Evolutionary conservation across 208 protist genomes (phyloP), one percentile per base, ranked within the genome.

Genomic region (Acanthamoeba lenticulata): DNA sequence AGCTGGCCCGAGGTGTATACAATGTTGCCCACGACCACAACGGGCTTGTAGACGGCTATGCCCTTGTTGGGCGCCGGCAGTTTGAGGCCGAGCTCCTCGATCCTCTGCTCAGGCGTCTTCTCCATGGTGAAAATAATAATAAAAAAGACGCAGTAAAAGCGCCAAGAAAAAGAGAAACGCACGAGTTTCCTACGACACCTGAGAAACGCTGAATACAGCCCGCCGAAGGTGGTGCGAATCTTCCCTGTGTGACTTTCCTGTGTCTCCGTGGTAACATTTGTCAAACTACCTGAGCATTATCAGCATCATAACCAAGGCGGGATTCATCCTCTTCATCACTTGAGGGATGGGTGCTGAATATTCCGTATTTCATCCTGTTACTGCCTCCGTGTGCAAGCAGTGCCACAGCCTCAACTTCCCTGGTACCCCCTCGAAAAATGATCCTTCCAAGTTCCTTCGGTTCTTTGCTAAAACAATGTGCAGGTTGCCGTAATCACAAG

Each of bases 1-100:
- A 85, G 21, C 36, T 85, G 74, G 11, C 74, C 74, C 38, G 74
- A 85, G 74, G 74, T 85, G 74, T 85, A 85, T 11, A 19, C 74
- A 7, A 85, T 40, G 74, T 85, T 85, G 27, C 74, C 74, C 74
- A 85, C 74, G 3, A 85, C 74, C 38, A 55, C 44, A 21, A 85
- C 74, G 9, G 74, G 74, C 38, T 57, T 55, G 74, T 85, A 85
- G 6, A 72, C 62, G 11, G 62, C 62, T 29, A 85, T 45, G 42
- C 74, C 74, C 38, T 57, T 57, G 42, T 49, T 85, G 74, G 74
- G 36, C 11, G 1, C 7, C 27, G 74, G 74, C n/a, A 85, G 74
- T 7, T 32, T 6, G 21, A 85, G 15, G 2, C 74, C 74, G 21
- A 55, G 19, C 36, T 85, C 74, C 29, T 55, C 42, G 5, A 85